phyloP scores from a whole-genome alignment of 192 early-diverging fungal genomes.

The Entrophospora sp. region DNA sequence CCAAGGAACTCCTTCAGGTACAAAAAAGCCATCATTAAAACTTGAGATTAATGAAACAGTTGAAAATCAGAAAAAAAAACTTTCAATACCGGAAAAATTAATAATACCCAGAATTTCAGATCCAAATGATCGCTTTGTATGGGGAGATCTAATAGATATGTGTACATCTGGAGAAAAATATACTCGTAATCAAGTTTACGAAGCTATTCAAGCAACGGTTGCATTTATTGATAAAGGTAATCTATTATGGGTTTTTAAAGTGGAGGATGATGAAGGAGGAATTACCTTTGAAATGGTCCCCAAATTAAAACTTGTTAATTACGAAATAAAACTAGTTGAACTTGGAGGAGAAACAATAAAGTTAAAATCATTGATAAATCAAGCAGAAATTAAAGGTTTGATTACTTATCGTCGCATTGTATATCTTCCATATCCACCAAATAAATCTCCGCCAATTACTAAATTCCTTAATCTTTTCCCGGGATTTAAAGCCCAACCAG shows the following conservation, averaged over 20 bases:
- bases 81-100: neutral
- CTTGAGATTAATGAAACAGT: neutral
- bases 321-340: conserved; percentile 1
- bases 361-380: conserved; percentile 1
- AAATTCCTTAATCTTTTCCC: neutral
- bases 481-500: neutral
- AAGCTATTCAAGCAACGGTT: too few species aligned
- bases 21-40: too few species aligned
- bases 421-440: neutral
- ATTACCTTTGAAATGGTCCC: neutral
- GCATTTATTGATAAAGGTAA: too few species aligned
- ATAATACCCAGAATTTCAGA: neutral
- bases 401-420: neutral
- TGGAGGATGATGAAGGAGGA: neutral
- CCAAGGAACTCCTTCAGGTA: neutral
- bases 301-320: neutral
- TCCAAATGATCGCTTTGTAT: neutral
- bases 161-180: too few species aligned
- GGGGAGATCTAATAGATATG: too few species aligned
- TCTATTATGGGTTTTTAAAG: neutral
- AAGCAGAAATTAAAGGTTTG: neutral
- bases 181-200: too few species aligned
- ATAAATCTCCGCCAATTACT: neutral
- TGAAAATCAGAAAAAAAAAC: neutral
- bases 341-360: neutral